A percentile compares a stretch with the other conserved stretches of the same genome.
Evolutionary conservation across 2,329 filamentous ascomycete species (phyloP).

Genomic region (Cladophialophora carrionii): DNA sequence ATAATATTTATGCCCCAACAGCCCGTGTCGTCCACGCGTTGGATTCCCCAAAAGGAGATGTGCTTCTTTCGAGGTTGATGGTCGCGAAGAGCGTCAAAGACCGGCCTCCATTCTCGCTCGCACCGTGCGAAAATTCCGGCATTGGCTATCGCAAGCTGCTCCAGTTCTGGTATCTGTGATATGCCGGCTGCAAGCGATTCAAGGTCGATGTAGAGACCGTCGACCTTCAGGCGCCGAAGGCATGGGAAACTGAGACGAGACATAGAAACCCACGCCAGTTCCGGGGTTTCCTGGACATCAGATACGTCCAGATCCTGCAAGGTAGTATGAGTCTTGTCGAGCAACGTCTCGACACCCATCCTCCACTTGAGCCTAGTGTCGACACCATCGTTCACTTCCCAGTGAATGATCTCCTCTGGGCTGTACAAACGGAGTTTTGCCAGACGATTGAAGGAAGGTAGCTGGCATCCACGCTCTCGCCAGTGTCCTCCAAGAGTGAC

Average conservation of each 20-base stretch:
- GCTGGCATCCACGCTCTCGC: background rate
- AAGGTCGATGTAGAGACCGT: background rate
- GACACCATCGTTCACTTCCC: background rate
- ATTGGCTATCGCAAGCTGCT: background rate
- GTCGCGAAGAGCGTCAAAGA: slow-evolving; percentile 5
- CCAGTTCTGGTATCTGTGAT: background rate
- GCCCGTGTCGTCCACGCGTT: too few relatives aligned
- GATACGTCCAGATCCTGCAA: background rate
- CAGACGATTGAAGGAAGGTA: background rate
- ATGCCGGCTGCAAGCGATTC: background rate
- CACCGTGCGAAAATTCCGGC: background rate
- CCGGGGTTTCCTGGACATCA: too few relatives aligned
- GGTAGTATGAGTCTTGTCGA: background rate
- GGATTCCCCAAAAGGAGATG: background rate
- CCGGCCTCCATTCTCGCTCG: background rate
- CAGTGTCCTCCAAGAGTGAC: background rate
- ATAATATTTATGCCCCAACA: background rate
- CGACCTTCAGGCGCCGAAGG: background rate
- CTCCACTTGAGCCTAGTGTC: background rate
- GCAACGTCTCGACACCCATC: background rate
- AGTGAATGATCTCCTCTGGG: background rate
- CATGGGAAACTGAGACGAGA: background rate
- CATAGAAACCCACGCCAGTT: background rate
- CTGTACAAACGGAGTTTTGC: background rate
- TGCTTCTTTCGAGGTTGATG: background rate